A percentile compares a stretch with the other conserved stretches of the same genome.
These are phyloP conservation scores for Sporisorium reilianum DNA, from an alignment of 1,284 basidiomycete species.

Conservation along the genomic window DNA sequence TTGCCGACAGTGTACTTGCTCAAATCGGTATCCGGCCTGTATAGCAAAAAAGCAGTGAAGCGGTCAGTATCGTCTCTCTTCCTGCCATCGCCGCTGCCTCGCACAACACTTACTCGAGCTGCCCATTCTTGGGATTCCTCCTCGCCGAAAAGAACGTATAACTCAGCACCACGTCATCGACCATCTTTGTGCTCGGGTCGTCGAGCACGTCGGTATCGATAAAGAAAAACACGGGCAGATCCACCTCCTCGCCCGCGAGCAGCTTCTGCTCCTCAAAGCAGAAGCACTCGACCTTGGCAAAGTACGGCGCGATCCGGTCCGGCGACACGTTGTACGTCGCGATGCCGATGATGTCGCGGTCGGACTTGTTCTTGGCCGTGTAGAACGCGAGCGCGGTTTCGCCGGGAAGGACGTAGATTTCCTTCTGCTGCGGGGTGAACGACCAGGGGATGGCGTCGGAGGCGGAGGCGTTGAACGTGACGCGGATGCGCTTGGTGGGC, in stretches of 20 bases:
- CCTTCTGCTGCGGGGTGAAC: constrained; percentile 90
- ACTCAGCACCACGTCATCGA: constrained; percentile 91
- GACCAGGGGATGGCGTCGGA: constrained; percentile 91
- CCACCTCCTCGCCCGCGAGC: constrained; percentile 94
- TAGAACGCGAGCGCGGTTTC: constrained; percentile 98
- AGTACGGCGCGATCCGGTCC: constrained; percentile 95
- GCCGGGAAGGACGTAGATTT: constrained; percentile 90
- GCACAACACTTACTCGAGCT: constrained; percentile 58
- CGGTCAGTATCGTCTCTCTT: constrained; percentile 1
- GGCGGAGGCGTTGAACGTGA: constrained; percentile 93
- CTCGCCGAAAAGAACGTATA: constrained; percentile 93
- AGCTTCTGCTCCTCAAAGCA: constrained; percentile 99
- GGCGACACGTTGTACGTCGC: constrained; percentile 98
- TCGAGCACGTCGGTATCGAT: constrained; percentile 96
- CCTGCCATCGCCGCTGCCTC: too few species aligned
- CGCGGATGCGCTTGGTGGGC: constrained; percentile 76
- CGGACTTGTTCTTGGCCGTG: constrained; percentile 86
- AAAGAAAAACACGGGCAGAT: constrained; percentile 98
- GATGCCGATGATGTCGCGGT: constrained; percentile 94
- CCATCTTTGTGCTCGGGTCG: constrained; percentile 84
- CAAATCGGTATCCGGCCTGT: constrained; percentile 64
- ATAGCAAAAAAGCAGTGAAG: not conserved
- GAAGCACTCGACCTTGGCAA: constrained; percentile 99
- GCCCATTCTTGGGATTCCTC: constrained; percentile 68
- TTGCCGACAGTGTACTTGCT: constrained; percentile 57